A percentile compares a stretch with the other conserved stretches of the same genome.
Conservation (phyloP, 352 stramenopile species). For the Globisporangium paroecandrum region DNA sequence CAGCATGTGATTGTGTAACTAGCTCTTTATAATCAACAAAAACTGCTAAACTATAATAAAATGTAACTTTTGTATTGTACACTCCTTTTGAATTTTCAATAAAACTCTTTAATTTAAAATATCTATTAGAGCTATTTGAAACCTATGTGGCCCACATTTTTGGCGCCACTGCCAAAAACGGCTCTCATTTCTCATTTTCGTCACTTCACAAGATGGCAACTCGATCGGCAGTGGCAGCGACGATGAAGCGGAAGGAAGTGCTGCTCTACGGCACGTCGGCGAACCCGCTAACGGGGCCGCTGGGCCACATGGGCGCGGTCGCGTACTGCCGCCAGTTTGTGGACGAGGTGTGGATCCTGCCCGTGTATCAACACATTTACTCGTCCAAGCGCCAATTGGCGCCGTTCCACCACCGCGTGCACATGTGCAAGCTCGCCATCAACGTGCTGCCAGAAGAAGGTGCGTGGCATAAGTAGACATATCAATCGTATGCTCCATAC, state of each 20-base stretch:
- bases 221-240: constrained; percentile 2
- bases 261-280: constrained; percentile 84
- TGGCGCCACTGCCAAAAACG: constrained; percentile 2
- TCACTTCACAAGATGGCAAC: background rate
- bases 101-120: background rate
- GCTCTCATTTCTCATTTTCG: background rate
- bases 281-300: constrained; percentile 70
- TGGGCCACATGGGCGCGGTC: constrained; percentile 81
- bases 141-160: background rate
- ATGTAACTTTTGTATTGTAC: too few relatives aligned
- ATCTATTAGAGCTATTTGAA: background rate
- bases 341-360: constrained; percentile 88
- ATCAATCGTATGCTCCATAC: too few relatives aligned
- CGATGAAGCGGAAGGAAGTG: constrained; percentile 31
- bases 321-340: constrained; percentile 55
- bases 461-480: background rate
- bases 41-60: background rate
- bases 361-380: constrained; percentile 89
- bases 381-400: constrained; percentile 71
- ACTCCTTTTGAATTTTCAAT: too few relatives aligned
- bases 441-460: constrained; percentile 24
- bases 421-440: constrained; percentile 67
- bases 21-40: background rate
- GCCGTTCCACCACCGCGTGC: constrained; percentile 66
- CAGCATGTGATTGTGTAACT: background rate